Evolutionary conservation across 768 basidiomycete genomes (phyloP).

Genomic region (Lentinula guzmanii): DNA sequence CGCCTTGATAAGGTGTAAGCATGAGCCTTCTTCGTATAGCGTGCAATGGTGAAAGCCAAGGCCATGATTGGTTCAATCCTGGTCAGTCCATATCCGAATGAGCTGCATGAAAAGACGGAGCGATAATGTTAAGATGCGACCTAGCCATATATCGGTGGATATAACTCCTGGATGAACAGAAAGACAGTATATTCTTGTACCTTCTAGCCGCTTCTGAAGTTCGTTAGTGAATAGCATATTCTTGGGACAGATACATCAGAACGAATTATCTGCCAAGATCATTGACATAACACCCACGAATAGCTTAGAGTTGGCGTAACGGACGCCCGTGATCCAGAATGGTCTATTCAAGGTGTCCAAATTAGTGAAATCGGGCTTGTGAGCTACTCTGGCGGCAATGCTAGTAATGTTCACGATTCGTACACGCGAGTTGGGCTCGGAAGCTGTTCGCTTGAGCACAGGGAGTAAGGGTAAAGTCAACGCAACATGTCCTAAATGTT

Average conservation of each 20-base stretch:
- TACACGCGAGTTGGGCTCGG: background rate
- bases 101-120: background rate
- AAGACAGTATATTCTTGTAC: conserved; percentile 5
- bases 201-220: conserved; percentile 2
- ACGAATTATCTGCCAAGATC: background rate
- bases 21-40: background rate
- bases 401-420: conserved; percentile 1
- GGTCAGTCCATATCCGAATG: no score
- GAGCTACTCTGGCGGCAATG: background rate
- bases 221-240: conserved; percentile 8
- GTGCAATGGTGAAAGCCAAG: background rate
- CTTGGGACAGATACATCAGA: background rate
- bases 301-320: conserved; percentile 2
- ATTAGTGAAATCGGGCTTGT: background rate
- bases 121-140: background rate
- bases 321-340: background rate
- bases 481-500: background rate
- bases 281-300: no score
- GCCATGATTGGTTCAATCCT: background rate
- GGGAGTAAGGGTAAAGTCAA: conserved; percentile 1
- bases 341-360: background rate
- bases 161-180: conserved; percentile 6
- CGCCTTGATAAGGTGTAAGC: conserved; percentile 6
- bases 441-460: background rate
- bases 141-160: background rate